phyloP scores from a whole-genome alignment of 768 basidiomycete species.

The Leucosporidium scottii region DNA sequence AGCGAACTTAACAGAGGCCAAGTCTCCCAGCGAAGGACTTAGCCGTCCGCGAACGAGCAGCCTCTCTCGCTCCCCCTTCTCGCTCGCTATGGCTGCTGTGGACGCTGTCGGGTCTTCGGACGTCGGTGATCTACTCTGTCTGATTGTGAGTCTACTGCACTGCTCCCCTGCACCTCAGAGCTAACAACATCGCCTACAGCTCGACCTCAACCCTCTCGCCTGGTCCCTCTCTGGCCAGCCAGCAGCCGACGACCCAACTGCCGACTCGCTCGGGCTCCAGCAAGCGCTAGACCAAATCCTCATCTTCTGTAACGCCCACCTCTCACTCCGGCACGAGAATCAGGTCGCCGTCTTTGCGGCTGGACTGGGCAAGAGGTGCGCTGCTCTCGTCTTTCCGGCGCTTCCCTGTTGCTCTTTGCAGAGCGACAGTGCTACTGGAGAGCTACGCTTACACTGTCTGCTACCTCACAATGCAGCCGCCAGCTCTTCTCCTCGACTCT shows the following conservation, averaged over 20 bases:
- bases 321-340: conserved; percentile 86
- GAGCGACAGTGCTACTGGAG: conserved; percentile 62
- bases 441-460: conserved; percentile 46
- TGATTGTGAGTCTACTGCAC: conserved; percentile 10
- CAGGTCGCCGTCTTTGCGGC: conserved; percentile 87
- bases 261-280: conserved; percentile 55
- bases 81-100: too few species aligned
- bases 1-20: too few species aligned
- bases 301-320: conserved; percentile 85
- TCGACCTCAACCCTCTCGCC: conserved; percentile 37
- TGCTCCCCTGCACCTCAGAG: background rate
- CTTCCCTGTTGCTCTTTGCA: background rate
- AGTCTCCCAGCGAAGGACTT: too few species aligned
- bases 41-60: too few species aligned
- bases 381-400: background rate
- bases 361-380: conserved; percentile 70
- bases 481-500: conserved; percentile 28
- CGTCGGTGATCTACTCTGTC: conserved; percentile 22
- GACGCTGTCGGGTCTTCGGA: too few species aligned
- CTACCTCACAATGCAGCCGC: conserved; percentile 40
- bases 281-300: conserved; percentile 76
- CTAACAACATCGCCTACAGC: conserved; percentile 12
- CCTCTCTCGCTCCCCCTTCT: too few species aligned
- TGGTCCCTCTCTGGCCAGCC: conserved; percentile 21
- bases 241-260: background rate